Evolutionary conservation across 805 yeast species (phyloP).

Genomic region (Debaryomyces castellii): DNA sequence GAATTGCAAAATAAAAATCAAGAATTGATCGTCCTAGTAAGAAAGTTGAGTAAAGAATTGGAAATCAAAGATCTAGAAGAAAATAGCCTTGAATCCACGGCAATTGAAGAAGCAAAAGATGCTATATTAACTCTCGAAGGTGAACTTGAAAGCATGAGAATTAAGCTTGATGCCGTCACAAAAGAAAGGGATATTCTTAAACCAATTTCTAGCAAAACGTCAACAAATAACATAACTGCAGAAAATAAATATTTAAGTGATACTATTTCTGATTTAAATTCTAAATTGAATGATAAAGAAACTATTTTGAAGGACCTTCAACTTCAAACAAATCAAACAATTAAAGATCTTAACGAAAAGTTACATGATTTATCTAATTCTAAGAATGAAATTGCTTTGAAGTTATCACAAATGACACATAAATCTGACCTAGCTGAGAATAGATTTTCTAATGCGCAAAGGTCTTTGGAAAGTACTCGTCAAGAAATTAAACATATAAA

Average conservation of each 20-base stretch:
- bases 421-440: constrained; percentile 51
- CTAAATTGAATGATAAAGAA: constrained; percentile 38
- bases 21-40: constrained; percentile 63
- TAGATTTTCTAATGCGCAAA: constrained; percentile 47
- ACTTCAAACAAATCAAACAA: constrained; percentile 41
- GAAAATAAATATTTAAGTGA: constrained; percentile 25
- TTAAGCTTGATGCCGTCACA: constrained; percentile 51
- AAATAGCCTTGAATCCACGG: constrained; percentile 43
- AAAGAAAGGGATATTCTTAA: constrained; percentile 73
- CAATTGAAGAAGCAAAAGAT: constrained; percentile 63
- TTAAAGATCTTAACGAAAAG: constrained; percentile 45
- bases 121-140: constrained; percentile 65
- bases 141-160: constrained; percentile 51
- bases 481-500: constrained; percentile 27
- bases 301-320: constrained; percentile 29
- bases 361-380: constrained; percentile 23
- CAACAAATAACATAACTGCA: constrained; percentile 1
- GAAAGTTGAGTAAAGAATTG: constrained; percentile 69
- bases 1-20: constrained; percentile 76
- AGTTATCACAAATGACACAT: constrained; percentile 55
- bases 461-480: constrained; percentile 25
- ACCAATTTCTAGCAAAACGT: constrained; percentile 9
- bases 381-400: constrained; percentile 44
- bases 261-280: constrained; percentile 28
- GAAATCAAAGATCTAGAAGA: constrained; percentile 59